Conservation (phyloP, 805 yeast genomes). For the Starmerella geochares region DNA sequence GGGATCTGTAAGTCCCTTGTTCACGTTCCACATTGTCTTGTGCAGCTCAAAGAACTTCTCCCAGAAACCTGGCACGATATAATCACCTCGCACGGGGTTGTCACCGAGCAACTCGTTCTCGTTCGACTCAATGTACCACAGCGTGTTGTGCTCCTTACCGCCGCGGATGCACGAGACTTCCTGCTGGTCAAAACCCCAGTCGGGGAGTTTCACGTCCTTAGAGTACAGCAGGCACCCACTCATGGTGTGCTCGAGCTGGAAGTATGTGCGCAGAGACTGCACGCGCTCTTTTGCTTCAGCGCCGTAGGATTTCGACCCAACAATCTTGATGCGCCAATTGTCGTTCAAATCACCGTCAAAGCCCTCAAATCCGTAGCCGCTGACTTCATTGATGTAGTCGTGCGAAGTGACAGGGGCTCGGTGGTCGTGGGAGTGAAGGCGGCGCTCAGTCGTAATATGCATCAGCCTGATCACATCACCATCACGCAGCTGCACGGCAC, state of each 20-base stretch:
- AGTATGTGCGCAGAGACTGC: constrained; percentile 54
- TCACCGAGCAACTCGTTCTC: constrained; percentile 41
- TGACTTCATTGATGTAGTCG: constrained; percentile 78
- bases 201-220: constrained; percentile 62
- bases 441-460: constrained; percentile 58
- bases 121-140: constrained; percentile 67
- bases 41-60: constrained; percentile 48
- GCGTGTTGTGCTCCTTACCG: constrained; percentile 55
- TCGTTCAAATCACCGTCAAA: constrained; percentile 59
- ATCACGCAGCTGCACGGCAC: constrained; percentile 41
- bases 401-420: constrained; percentile 86
- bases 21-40: constrained; percentile 43
- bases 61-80: constrained; percentile 36
- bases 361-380: constrained; percentile 55
- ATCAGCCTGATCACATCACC: constrained; percentile 54
- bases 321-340: constrained; percentile 53
- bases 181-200: constrained; percentile 74
- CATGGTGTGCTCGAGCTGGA: constrained; percentile 57
- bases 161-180: constrained; percentile 79
- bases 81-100: constrained; percentile 32
- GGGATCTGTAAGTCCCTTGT: constrained; percentile 39
- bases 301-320: constrained; percentile 33
- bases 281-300: constrained; percentile 30
- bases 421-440: constrained; percentile 58
- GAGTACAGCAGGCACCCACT: constrained; percentile 62